Base-by-base conservation (phyloP, 139 green algal species). In the Picochlorum costavermella region DNA sequence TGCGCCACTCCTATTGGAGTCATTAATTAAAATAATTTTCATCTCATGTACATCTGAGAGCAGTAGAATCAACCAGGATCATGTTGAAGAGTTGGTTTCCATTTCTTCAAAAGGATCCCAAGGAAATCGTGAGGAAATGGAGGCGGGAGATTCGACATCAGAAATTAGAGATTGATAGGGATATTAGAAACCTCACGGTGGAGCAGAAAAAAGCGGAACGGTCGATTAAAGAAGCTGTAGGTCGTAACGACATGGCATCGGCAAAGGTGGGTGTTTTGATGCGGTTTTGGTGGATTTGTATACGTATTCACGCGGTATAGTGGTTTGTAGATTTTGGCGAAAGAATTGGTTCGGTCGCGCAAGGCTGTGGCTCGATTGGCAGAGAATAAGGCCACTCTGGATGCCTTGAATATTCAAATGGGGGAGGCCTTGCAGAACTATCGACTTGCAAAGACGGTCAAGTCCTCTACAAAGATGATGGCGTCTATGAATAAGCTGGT, bases 371-470 rank as follows among this genome's bases (percentile, higher is more conserved):
- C 55, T 6, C 72, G 78, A 30, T 50, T 96, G 61, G 86, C 86
- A 37, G 79, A 73, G 1, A 88, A 96, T 67, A 96, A 96, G 58
- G 89, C 89, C 6, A 85, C 91, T 56, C 79, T 96, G 61, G 78
- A 90, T 13, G 72, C 68, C 43, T 80, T 96, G 25, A 75, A 68
- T 62, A 81, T 78, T 8, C 71, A 86, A 66, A 79, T 96, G 16
- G 81, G 75, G 14, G 82, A 95, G 70, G 86, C 94, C 68, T 73
- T 96, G 5, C 56, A 50, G 14, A 72, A 70, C 51, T 48, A 53
- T 23, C 67, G 73, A 4, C 82, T 95, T 31, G 80, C 88, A 9
- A 83, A 81, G 16, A 85, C 82, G 1, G 53, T 96, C 50, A 73
- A 40, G 75, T 56, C 58, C 40, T 87, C 74, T 66, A 82, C 75